phyloP scores from a whole-genome alignment of 164 flowering plant species.

The Cinnamomum micranthum region DNA sequence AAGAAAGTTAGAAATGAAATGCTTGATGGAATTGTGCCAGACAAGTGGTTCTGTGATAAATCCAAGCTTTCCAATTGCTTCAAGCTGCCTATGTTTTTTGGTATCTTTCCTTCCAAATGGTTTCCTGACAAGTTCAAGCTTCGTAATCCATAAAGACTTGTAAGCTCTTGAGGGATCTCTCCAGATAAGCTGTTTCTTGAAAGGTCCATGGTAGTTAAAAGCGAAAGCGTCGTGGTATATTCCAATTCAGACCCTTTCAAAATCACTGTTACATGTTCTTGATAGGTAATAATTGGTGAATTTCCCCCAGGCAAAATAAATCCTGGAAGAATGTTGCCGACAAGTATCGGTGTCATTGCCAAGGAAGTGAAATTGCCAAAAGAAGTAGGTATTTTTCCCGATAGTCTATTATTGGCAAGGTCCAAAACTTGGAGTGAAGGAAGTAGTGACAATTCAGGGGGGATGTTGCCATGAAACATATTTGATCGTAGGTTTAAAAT shows the following conservation, averaged over 20 bases:
- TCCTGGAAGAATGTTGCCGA: too few relatives aligned
- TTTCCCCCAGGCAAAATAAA: not conserved
- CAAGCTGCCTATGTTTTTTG: not conserved
- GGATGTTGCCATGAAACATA: slow-evolving; percentile 18
- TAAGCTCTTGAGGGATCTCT: slow-evolving; percentile 17
- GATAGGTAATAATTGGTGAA: not conserved
- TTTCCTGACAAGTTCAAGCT: not conserved
- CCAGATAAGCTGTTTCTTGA: slow-evolving; percentile 17
- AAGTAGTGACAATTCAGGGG: slow-evolving; percentile 11
- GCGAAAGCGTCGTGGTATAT: not conserved
- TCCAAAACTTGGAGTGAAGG: slow-evolving; percentile 20
- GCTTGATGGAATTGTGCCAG: slow-evolving; percentile 2
- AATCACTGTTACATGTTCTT: not conserved
- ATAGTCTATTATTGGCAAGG: slow-evolving; percentile 17
- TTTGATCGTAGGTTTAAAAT: slow-evolving; percentile 11
- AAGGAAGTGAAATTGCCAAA: slow-evolving; percentile 20
- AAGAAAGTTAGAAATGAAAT: not conserved
- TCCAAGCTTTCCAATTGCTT: slow-evolving; percentile 6
- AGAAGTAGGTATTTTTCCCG: slow-evolving; percentile 26
- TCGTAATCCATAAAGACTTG: not conserved
- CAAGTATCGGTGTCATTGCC: not conserved
- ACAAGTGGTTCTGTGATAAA: not conserved
- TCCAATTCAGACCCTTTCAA: not conserved
- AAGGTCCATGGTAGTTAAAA: slow-evolving; percentile 10
- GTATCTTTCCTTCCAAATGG: slow-evolving; percentile 5